These are phyloP conservation scores for Trypanosoma theileri DNA, from an alignment of 208 protist species.

Conservation along the genomic window DNA sequence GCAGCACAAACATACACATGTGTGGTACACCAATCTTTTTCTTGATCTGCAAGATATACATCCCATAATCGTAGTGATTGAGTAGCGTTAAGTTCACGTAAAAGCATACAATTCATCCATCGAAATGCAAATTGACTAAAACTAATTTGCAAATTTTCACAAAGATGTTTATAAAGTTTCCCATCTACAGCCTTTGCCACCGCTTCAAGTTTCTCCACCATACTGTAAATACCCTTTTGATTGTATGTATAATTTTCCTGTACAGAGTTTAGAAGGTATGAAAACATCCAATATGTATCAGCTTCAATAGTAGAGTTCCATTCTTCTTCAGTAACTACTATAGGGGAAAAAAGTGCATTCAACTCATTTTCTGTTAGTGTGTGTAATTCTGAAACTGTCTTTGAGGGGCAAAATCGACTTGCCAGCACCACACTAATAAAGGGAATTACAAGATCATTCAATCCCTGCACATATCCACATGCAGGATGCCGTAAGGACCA, in stretches of 20 bases:
- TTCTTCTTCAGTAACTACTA: constrained; percentile 40
- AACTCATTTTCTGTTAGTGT: constrained; percentile 36
- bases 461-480: constrained; percentile 93
- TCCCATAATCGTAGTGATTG: constrained; percentile 87
- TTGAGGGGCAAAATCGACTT: constrained; percentile 42
- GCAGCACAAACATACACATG: constrained; percentile 91
- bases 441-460: constrained; percentile 92
- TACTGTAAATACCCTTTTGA: constrained; percentile 86
- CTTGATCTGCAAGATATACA: constrained; percentile 85
- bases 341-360: constrained; percentile 34
- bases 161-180: constrained; percentile 55
- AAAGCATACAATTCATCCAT: constrained; percentile 93
- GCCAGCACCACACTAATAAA: constrained; percentile 90
- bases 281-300: constrained; percentile 90
- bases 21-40: constrained; percentile 54
- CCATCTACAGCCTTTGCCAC: constrained; percentile 67
- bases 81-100: constrained; percentile 82
- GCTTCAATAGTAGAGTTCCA: constrained; percentile 83
- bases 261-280: constrained; percentile 77
- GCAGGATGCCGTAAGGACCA: constrained; percentile 93
- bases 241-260: constrained; percentile 92
- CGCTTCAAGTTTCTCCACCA: constrained; percentile 81
- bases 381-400: constrained; percentile 52
- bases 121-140: constrained; percentile 89
- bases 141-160: constrained; percentile 46